Evolutionary conservation across 208 protist genomes (phyloP).

Genomic region (Crithidia expoeki): DNA sequence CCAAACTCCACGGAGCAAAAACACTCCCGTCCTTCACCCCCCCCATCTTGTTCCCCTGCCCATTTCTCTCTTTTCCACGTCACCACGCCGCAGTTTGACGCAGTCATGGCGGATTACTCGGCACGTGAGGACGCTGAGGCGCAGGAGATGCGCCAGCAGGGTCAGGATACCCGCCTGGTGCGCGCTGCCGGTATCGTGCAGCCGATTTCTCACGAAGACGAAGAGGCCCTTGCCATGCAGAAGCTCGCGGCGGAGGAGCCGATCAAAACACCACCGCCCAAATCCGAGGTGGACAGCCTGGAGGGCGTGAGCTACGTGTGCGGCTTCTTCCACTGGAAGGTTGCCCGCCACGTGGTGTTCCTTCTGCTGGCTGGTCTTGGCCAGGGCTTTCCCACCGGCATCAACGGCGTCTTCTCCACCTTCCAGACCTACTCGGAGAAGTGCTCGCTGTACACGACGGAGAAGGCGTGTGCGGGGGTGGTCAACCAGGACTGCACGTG

Average conservation of each 20-base stretch:
- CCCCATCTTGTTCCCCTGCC: no score
- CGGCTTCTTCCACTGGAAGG: slow-evolving; percentile 23
- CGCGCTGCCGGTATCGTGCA: slow-evolving; percentile 20
- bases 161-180: neutral
- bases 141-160: slow-evolving; percentile 15
- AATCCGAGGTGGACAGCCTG: slow-evolving; percentile 19
- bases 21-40: no score
- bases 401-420: slow-evolving; percentile 19
- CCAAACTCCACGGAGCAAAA: neutral
- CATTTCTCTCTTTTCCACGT: no score
- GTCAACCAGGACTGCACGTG: slow-evolving; percentile 22
- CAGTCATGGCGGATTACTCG: no score
- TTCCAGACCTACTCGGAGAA: slow-evolving; percentile 20
- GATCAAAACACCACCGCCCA: neutral
- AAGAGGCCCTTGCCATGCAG: slow-evolving; percentile 22
- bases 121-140: no score
- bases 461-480: slow-evolving; percentile 12
- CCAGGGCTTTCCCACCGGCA: slow-evolving; percentile 19
- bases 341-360: slow-evolving; percentile 17
- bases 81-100: no score
- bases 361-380: slow-evolving; percentile 10
- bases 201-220: slow-evolving; percentile 15
- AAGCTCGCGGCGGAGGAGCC: slow-evolving; percentile 8
- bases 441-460: slow-evolving; percentile 23
- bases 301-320: slow-evolving; percentile 20